Percentiles rank a stretch among this genome's conserved stretches.
These are phyloP conservation scores for Pogostemon cablin DNA, from an alignment of 257 asterid species.

Conservation along the genomic window DNA sequence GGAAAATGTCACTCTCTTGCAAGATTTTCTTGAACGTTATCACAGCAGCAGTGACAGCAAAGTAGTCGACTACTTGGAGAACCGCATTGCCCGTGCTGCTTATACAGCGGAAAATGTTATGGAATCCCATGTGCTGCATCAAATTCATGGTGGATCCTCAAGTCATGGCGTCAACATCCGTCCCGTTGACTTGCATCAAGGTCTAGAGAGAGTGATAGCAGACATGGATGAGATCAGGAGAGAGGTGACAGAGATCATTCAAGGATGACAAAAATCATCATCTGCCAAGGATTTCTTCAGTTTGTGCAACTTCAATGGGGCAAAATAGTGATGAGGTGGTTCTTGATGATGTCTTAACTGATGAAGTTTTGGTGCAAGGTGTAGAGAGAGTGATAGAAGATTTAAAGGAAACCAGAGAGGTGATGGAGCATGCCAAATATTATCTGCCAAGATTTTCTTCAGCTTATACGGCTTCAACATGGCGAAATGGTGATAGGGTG, in stretches of 20 bases:
- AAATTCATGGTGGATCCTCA: not conserved
- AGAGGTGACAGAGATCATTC: not conserved
- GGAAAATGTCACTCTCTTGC: not conserved
- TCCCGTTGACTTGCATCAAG: not conserved
- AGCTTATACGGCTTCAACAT: too few species aligned
- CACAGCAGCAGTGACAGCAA: not conserved
- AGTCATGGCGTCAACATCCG: not conserved
- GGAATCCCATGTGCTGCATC: not conserved
- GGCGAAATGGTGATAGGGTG: too few species aligned
- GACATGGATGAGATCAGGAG: not conserved
- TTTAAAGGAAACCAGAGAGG: not conserved
- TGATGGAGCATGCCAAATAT: not conserved
- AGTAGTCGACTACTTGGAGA: not conserved
- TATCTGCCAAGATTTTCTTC: not conserved
- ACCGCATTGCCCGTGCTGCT: not conserved
- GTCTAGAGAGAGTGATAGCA: not conserved
- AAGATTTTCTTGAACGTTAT: not conserved
- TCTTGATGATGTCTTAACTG: not conserved
- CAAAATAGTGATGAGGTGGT: not conserved
- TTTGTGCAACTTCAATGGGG: not conserved
- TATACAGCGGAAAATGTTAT: not conserved
- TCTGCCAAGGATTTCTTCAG: not conserved
- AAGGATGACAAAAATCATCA: not conserved
- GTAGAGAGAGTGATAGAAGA: too few species aligned
- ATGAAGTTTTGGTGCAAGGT: too few species aligned